Base-by-base conservation (phyloP, 805 yeast species). In the Saturnispora galanensis region DNA sequence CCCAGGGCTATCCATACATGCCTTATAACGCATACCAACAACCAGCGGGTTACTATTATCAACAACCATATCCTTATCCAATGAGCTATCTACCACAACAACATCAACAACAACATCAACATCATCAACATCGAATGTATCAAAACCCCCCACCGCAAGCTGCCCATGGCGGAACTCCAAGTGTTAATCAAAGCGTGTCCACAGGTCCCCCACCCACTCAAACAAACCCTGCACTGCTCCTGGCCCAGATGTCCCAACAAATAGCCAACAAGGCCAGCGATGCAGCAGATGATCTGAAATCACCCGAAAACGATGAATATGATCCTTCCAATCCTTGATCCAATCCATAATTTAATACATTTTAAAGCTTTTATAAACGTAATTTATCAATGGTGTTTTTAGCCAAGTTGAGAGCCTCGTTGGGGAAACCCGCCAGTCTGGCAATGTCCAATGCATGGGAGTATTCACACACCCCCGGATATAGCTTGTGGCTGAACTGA, bases 401-500 rank as follows among this genome's bases (percentile, higher is more conserved):
- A 1, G 94, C 95, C 33, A 69, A 62, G 1, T 61, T 48, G 13
- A 86, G 53, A 1, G 87, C 86, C 3, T 60, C 58, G 7, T 50
- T 50, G 0, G 96, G 95, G 50, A 85, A 81, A 0, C 94, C 94
- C 0, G 95, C 94, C 55, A 79, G 62, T 53, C 73, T 69, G 0
- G 95, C 95, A 10, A 85, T 82, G 44, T 75, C 77, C 10, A 85
- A 59, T 1, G 95, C 96, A 58, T 81, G 83, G 0, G 95, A 84
- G 48, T 79, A 73, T 8, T 69, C 69, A 54, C 87, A 76, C n/a
- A 87, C 73, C 0, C 96, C 96, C 0, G 70, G 70, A 41, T 62
- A 65, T 31, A 86, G 63, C 36, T 66, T 64, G 59, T 84, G 87
- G 62, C 84, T 72, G 44, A 75, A 69, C 1, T 64, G 48, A 13